Evolutionary conservation across 176 grass and related monocot genomes (phyloP).

Genomic region (Oryza meyeriana): DNA sequence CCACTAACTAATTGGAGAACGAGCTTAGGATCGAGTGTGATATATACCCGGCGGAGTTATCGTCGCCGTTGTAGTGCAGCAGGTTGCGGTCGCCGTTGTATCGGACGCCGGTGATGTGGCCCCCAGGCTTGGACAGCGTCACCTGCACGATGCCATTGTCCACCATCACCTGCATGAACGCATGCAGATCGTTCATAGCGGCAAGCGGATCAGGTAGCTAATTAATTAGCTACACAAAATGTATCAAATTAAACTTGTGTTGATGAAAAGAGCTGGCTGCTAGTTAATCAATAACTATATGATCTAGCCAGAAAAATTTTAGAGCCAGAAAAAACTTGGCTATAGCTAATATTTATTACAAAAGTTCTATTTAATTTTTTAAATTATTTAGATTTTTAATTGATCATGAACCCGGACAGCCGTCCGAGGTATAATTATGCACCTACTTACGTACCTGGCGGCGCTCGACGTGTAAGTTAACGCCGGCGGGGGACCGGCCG

Average conservation of each 20-base stretch:
- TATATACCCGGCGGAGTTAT: constrained; percentile 44
- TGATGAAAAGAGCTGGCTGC: too few species aligned
- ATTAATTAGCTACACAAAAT: too few species aligned
- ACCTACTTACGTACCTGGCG: background rate
- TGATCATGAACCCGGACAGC: too few species aligned
- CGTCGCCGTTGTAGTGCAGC: constrained; percentile 1
- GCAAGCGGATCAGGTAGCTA: too few species aligned
- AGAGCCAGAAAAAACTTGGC: too few species aligned
- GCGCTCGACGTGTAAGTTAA: background rate
- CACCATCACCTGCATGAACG: constrained; percentile 57
- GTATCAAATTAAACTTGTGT: too few species aligned
- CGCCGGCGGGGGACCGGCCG: background rate
- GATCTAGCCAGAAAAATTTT: too few species aligned
- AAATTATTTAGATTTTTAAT: too few species aligned
- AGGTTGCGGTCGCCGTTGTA: constrained; percentile 57
- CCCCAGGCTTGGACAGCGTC: constrained; percentile 48
- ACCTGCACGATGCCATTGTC: constrained; percentile 76
- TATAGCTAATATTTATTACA: too few species aligned
- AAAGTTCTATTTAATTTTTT: too few species aligned
- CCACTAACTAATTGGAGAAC: background rate
- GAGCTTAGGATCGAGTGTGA: background rate
- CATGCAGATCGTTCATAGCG: background rate
- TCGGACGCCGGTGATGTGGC: constrained; percentile 48
- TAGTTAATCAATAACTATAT: too few species aligned
- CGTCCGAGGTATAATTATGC: too few species aligned